Percentiles rank a stretch among this genome's conserved stretches.
These are phyloP conservation scores for Candida sithepensis DNA, from an alignment of 805 yeast species.

Conservation along the genomic window DNA sequence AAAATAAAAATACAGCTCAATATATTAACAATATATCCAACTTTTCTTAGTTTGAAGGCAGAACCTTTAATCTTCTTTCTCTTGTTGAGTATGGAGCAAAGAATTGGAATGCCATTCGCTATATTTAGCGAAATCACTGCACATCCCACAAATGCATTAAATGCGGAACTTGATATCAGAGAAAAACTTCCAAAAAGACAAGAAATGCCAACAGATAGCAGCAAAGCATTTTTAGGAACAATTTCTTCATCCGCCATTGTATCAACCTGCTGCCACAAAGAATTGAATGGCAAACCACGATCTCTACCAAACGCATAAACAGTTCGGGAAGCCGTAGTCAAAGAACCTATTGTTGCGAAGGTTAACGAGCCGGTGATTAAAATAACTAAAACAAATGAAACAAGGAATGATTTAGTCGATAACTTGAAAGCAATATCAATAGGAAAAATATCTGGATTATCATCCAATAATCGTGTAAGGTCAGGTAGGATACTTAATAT, in stretches of 20 bases:
- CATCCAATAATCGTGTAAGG: conserved; percentile 48
- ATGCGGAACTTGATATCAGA: conserved; percentile 66
- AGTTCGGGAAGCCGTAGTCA: conserved; percentile 80
- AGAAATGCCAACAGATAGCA: conserved; percentile 61
- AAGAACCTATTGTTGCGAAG: conserved; percentile 75
- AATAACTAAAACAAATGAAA: conserved; percentile 65
- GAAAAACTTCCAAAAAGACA: conserved; percentile 61
- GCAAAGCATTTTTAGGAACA: conserved; percentile 68
- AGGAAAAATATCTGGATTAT: conserved; percentile 69
- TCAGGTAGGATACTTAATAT: conserved; percentile 71
- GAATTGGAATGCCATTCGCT: conserved; percentile 74
- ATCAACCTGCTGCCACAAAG: conserved; percentile 65
- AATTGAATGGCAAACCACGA: conserved; percentile 67
- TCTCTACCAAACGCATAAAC: conserved; percentile 82
- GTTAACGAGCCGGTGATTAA: conserved; percentile 65
- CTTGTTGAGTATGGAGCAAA: conserved; percentile 56
- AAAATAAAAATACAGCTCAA: conserved; percentile 59
- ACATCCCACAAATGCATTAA: conserved; percentile 81
- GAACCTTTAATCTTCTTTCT: conserved; percentile 64
- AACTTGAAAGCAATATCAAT: conserved; percentile 72
- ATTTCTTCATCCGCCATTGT: conserved; percentile 46
- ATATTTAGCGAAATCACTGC: conserved; percentile 72
- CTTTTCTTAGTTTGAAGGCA: conserved; percentile 55
- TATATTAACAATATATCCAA: conserved; percentile 63
- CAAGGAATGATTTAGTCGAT: conserved; percentile 63